Evolutionary conservation across 371 early-diverging fungal species (phyloP), one percentile per base, ranked within the genome.

Genomic region (Mucor sp.): DNA sequence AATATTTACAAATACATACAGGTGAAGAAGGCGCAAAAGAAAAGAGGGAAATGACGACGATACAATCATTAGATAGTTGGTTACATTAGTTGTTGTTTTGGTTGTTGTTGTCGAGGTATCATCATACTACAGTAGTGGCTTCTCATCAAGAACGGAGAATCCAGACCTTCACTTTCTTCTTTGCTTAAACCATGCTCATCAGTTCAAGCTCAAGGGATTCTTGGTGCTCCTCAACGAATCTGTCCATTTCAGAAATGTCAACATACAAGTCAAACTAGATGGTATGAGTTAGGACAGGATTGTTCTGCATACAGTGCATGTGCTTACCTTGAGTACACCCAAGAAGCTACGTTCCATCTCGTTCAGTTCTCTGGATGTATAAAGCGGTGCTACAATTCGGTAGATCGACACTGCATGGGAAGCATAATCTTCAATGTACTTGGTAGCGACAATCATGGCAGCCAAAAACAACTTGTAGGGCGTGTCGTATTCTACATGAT

Each of bases 381-480:
- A 92, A 17, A 90, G 69, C 12, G 77, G 74, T 3, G 78, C 67
- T 21, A 79, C 77, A 48, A 74, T 62, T 19, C 64, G 65, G 60
- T 71, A 75, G 55, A 82, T 75, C 33, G 69, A 61, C 25, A 69
- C 57, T 19, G 77, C 75, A 64, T 75, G 71, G 4, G 75, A 60
- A n/a, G 78, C 75, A 66, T 77, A 77, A 60, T 91, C 90, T 48
- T 91, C 88, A 37, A 82, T 77, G 59, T 81, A 89, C 74, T 87
- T 93, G 60, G 89, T 89, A 3, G 91, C 91, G 8, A 90, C 77
- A 65, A 93, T 75, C 62, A 91, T 76, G 19, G 93, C 87, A 4
- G 90, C 90, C 66, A 91, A 66, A 60, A 91, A 91, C 41, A 93
- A 81, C 62, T 89, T 85, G 72, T 91, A 89, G 27, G 91, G 91